These are phyloP conservation scores for Xylaria sp. DNA, from an alignment of 2,329 filamentous ascomycete genomes.

Conservation along the genomic window DNA sequence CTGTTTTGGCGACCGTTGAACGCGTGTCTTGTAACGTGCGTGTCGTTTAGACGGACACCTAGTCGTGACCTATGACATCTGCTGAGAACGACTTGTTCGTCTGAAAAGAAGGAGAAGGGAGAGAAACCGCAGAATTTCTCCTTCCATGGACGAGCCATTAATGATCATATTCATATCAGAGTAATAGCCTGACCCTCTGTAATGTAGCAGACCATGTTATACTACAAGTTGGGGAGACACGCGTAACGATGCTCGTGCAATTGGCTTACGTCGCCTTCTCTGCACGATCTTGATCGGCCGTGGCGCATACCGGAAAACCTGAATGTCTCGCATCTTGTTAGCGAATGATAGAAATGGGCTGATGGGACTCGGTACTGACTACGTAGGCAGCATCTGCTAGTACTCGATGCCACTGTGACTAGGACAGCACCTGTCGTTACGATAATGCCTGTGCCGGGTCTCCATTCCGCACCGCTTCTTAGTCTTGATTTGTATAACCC, in stretches of 20 bases:
- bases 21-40: slow-evolving; percentile 28
- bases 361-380: slow-evolving; percentile 23
- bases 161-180: slow-evolving; percentile 19
- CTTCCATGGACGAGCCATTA: slow-evolving; percentile 19
- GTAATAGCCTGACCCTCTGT: slow-evolving; percentile 7
- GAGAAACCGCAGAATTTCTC: slow-evolving; percentile 22
- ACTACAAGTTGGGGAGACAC: slow-evolving; percentile 26
- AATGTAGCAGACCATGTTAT: slow-evolving; percentile 32
- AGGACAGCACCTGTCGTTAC: slow-evolving; percentile 19
- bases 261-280: slow-evolving; percentile 24
- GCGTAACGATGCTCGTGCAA: slow-evolving; percentile 30
- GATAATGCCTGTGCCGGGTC: slow-evolving; percentile 24
- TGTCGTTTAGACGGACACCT: slow-evolving; percentile 20
- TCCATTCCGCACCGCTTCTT: slow-evolving; percentile 23
- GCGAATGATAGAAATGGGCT: slow-evolving; percentile 24
- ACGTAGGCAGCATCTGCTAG: slow-evolving; percentile 5
- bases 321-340: slow-evolving; percentile 23
- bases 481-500: slow-evolving; percentile 19
- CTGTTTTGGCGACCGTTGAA: slow-evolving; percentile 32
- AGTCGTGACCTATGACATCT: slow-evolving; percentile 7
- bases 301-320: slow-evolving; percentile 14
- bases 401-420: slow-evolving; percentile 26
- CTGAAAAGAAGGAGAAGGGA: slow-evolving; percentile 1
- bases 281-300: slow-evolving; percentile 31
- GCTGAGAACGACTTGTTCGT: slow-evolving; percentile 29